phyloP scores from a whole-genome alignment of 805 yeast species.

The Candida glaebosa region DNA sequence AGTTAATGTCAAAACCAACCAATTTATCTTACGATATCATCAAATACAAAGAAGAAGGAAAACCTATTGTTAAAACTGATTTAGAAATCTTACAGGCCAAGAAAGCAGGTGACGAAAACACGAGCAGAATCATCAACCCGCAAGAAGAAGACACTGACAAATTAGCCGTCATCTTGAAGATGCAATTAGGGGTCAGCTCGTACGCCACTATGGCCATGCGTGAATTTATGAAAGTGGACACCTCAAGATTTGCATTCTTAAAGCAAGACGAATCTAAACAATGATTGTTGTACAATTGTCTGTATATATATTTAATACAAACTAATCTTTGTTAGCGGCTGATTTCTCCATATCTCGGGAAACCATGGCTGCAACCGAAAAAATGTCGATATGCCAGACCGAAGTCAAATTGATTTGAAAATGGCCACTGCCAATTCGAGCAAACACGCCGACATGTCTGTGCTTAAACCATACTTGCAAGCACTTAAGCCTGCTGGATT shows the following conservation, averaged over 20 bases:
- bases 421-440: too few species aligned
- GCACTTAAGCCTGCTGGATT: constrained; percentile 1
- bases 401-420: too few species aligned
- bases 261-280: background rate
- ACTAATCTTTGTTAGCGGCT: too few species aligned
- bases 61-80: constrained; percentile 79
- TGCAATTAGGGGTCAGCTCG: constrained; percentile 80
- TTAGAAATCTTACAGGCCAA: constrained; percentile 40
- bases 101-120: constrained; percentile 19
- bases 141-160: constrained; percentile 36
- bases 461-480: constrained; percentile 1
- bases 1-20: constrained; percentile 62
- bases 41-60: constrained; percentile 55
- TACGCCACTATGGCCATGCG: constrained; percentile 98
- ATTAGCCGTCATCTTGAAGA: constrained; percentile 67
- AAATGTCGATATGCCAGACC: too few species aligned
- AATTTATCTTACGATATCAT: constrained; percentile 59
- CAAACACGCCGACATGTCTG: background rate
- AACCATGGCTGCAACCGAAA: too few species aligned
- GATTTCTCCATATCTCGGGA: too few species aligned
- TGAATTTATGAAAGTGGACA: constrained; percentile 80
- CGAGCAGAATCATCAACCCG: constrained; percentile 25
- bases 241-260: constrained; percentile 36
- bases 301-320: too few species aligned
- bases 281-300: too few species aligned